phyloP scores from a whole-genome alignment of 768 basidiomycete species.

The Pleurotus citrinopileatus region DNA sequence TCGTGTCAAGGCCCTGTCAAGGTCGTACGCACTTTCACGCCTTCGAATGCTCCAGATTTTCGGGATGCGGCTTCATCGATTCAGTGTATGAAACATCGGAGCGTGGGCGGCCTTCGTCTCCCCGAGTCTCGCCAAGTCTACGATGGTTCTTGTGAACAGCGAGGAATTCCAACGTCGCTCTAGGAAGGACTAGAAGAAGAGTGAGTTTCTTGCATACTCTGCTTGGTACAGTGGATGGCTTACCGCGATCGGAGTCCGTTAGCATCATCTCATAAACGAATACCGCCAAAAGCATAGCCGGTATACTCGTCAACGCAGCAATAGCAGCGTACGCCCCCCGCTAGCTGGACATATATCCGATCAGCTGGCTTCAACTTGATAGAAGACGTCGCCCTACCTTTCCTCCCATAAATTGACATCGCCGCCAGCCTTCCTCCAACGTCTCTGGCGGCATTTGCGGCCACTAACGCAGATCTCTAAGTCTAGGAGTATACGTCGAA shows the following conservation, averaged over 20 bases:
- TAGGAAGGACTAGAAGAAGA: constrained; percentile 8
- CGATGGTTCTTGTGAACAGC: constrained; percentile 13
- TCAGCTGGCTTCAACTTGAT: not conserved
- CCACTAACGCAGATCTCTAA: constrained; percentile 31
- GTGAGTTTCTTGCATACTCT: not conserved
- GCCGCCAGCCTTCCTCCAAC: constrained; percentile 61
- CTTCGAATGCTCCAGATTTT: not conserved
- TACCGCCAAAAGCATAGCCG: constrained; percentile 54
- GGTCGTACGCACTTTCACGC: no score
- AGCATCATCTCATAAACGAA: constrained; percentile 56
- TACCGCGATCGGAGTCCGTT: constrained; percentile 57
- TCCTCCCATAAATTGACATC: constrained; percentile 57
- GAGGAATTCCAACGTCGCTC: constrained; percentile 11
- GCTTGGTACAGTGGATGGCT: constrained; percentile 12
- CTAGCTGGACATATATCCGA: constrained; percentile 28
- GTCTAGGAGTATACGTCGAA: not conserved
- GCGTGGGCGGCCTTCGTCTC: not conserved
- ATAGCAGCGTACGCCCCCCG: constrained; percentile 61
- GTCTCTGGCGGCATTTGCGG: constrained; percentile 68
- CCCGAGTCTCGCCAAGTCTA: not conserved
- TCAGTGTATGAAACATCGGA: not conserved
- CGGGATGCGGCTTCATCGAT: not conserved
- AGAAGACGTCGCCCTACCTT: constrained; percentile 23
- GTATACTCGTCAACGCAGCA: constrained; percentile 63
- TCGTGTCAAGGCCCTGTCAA: no score